A percentile compares a stretch with the other conserved stretches of the same genome.
Evolutionary conservation across 2,329 filamentous ascomycete species (phyloP).

Genomic region (Talaromyces funiculosus): DNA sequence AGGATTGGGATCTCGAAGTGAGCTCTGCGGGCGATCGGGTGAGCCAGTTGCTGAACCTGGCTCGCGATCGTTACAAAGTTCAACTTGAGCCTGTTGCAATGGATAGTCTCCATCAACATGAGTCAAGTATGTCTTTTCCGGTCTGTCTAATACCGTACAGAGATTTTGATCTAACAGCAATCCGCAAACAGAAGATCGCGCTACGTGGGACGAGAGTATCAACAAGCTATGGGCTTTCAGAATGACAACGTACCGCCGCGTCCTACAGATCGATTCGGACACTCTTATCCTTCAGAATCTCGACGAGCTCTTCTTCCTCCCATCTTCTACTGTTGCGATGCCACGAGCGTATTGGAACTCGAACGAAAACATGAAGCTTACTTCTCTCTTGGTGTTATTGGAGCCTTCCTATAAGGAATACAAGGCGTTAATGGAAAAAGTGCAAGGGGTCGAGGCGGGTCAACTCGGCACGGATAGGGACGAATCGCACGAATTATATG

Average conservation of each 20-base stretch:
- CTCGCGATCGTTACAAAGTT: constrained; percentile 46
- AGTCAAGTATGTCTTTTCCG: background rate
- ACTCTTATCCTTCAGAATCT: constrained; percentile 57
- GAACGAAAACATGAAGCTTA: constrained; percentile 49
- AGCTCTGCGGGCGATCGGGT: constrained; percentile 27
- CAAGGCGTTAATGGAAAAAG: constrained; percentile 24
- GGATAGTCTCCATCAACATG: constrained; percentile 2
- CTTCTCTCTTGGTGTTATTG: constrained; percentile 58
- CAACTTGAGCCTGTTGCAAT: constrained; percentile 42
- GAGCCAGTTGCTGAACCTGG: constrained; percentile 45
- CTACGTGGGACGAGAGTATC: constrained; percentile 58
- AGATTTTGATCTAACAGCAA: background rate
- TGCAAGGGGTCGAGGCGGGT: constrained; percentile 23
- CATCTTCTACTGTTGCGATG: constrained; percentile 57
- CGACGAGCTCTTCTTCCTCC: constrained; percentile 67
- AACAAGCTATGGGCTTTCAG: constrained; percentile 67
- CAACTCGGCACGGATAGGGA: constrained; percentile 23
- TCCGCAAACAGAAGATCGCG: constrained; percentile 19
- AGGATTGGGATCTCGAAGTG: constrained; percentile 34
- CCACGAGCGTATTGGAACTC: constrained; percentile 66
- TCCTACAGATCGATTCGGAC: constrained; percentile 59
- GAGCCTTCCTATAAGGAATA: constrained; percentile 52
- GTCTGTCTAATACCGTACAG: background rate
- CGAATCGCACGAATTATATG: constrained; percentile 37
- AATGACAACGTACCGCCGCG: constrained; percentile 56